Percentiles rank a stretch among this genome's conserved stretches.
These are phyloP conservation scores for Fagus sylvatica DNA, from an alignment of 306 rosid species.

Conservation along the genomic window DNA sequence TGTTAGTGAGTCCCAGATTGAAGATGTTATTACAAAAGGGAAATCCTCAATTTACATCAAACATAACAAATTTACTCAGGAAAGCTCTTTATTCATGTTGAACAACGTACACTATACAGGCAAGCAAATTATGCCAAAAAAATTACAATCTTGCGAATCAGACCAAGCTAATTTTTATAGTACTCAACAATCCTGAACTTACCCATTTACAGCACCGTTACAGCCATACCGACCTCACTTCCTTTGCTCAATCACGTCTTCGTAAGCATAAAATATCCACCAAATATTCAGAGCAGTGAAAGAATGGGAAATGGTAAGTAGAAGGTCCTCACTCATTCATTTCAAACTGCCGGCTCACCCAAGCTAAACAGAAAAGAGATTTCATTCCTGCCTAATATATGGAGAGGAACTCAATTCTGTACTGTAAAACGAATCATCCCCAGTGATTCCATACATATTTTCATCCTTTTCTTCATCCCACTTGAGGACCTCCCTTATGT, in stretches of 20 bases:
- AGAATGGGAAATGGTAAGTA: background rate
- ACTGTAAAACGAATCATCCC: conserved; percentile 75
- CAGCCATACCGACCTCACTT: background rate
- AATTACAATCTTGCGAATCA: background rate
- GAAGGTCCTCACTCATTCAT: conserved; percentile 10
- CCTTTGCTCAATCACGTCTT: background rate
- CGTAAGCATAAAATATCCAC: background rate
- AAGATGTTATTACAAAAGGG: background rate
- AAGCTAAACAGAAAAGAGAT: conserved; percentile 11
- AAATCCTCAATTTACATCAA: background rate
- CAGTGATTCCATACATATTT: conserved; percentile 44
- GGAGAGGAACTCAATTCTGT: conserved; percentile 75
- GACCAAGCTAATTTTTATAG: background rate
- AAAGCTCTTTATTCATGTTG: background rate
- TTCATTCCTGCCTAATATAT: conserved; percentile 54
- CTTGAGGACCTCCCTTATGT: conserved; percentile 71
- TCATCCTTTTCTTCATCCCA: conserved; percentile 87
- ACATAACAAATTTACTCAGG: background rate
- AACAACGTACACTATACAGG: background rate
- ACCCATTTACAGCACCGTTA: background rate
- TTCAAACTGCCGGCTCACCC: conserved; percentile 7
- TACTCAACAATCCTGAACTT: background rate
- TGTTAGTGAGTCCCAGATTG: background rate
- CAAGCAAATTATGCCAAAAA: background rate
- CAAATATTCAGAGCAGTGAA: conserved; percentile 17